Evolutionary conservation across 2,329 filamentous ascomycete genomes (phyloP), one percentile per base, ranked within the genome.

Genomic region (Mariannaea sp.): DNA sequence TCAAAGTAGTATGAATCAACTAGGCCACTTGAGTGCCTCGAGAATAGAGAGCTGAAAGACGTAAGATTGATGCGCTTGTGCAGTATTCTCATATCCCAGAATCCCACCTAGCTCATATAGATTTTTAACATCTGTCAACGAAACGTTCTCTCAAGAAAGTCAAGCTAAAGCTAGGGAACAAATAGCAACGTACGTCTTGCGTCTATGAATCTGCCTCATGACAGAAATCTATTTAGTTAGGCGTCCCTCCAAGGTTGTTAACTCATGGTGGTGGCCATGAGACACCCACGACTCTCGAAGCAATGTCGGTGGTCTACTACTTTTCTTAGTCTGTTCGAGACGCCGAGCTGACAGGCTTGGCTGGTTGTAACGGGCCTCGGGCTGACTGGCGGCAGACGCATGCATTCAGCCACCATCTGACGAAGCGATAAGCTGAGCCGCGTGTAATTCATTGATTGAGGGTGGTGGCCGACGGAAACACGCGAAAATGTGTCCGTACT

Each of bases 381-480:
- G 46, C 44, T 51, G 47, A 56, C 55, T 50, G 42, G 48, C 48
- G 42, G 48, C 46, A 61, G 40, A 36, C 58, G 27, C 35, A 61
- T 49, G 36, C 58, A 49, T 39, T 53, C 52, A 63, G 55, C 61
- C 63, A 62, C 64, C 44, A 35, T 59, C 63, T 66, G 58, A 63
- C 61, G 58, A 59, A 63, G 56, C 41, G 44, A 46, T 39, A 48
- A 20, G 58, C 64, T 65, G 48, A 64, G 64, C 64, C 64, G 65
- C 63, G 47, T 47, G 35, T 41, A 10, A 32, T 10, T 32, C 9
- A 20, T 43, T 22, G 17, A 45, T 35, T 32, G 26, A 7, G 39
- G 19, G 22, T 38, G 13, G 20, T 19, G 19, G 33, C 24, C 13
- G 29, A 38, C 17, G 32, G 20, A 46, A 46, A 9, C n/a, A 17